Conservation (phyloP, 2,329 filamentous ascomycete species). For the Metarhizium brunneum region DNA sequence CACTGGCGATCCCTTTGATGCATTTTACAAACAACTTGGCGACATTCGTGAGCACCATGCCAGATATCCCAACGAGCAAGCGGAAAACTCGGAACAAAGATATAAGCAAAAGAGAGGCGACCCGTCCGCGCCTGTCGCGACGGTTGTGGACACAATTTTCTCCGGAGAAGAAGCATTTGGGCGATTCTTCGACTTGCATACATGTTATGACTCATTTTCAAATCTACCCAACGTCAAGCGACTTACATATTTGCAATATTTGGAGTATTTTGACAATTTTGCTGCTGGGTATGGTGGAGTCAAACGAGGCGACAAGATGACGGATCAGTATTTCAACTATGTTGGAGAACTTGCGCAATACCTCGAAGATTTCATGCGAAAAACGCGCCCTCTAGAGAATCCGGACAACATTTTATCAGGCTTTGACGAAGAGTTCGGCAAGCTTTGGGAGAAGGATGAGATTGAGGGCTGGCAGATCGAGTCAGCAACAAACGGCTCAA, state of each 20-base stretch:
- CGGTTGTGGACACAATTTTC: constrained; percentile 82
- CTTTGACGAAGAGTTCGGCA: constrained; percentile 78
- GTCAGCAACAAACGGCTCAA: constrained; percentile 22
- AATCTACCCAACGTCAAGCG: constrained; percentile 84
- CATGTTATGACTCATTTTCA: constrained; percentile 76
- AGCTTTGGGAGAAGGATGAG: constrained; percentile 70
- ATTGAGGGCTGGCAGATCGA: constrained; percentile 70
- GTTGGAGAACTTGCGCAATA: constrained; percentile 72
- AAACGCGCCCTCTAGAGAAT: constrained; percentile 79
- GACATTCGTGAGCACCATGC: constrained; percentile 82
- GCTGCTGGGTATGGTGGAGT: constrained; percentile 62
- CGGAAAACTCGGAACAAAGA: constrained; percentile 88
- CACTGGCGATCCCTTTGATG: constrained; percentile 76
- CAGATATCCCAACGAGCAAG: constrained; percentile 85
- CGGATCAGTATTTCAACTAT: constrained; percentile 87
- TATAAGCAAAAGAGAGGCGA: constrained; percentile 66
- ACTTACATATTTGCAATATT: constrained; percentile 82
- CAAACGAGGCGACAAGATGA: constrained; percentile 76
- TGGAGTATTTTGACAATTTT: constrained; percentile 86
- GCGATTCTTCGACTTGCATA: constrained; percentile 82
- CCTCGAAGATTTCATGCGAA: constrained; percentile 77
- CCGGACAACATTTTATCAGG: constrained; percentile 64
- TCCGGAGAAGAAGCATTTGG: constrained; percentile 93
- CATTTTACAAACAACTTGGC: constrained; percentile 79
- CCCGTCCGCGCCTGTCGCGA: constrained; percentile 52